A percentile compares a stretch with the other conserved stretches of the same genome.
These are phyloP conservation scores for Euryodendron excelsum DNA, from an alignment of 148 eudicot species.

Conservation along the genomic window DNA sequence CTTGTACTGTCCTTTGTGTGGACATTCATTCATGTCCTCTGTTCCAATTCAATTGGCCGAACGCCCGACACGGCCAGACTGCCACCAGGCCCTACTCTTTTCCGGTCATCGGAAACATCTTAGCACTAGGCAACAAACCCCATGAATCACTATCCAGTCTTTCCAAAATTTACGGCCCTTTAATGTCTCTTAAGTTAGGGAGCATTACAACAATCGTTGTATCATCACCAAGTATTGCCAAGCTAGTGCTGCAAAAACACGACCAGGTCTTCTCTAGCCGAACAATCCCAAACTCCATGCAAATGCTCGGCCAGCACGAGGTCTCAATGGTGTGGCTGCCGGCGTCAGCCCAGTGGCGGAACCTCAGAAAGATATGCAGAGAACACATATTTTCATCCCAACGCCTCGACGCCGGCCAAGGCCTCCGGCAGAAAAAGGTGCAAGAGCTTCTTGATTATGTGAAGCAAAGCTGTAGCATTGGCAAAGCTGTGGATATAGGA, in stretches of 20 bases:
- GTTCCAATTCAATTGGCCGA: no score
- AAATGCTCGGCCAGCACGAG: background rate
- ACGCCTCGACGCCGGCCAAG: background rate
- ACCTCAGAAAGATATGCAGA: background rate
- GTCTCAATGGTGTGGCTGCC: background rate
- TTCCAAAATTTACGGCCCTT: slow-evolving; percentile 36
- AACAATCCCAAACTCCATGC: background rate
- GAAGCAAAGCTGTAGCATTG: background rate
- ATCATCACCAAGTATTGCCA: slow-evolving; percentile 35
- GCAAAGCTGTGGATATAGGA: background rate
- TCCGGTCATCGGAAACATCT: slow-evolving; percentile 46
- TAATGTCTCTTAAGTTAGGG: slow-evolving; percentile 51
- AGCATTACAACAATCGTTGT: slow-evolving; percentile 33
- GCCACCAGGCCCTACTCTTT: slow-evolving; percentile 52
- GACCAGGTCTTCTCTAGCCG: background rate
- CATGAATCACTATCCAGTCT: slow-evolving; percentile 36
- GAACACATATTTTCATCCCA: background rate
- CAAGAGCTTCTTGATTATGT: background rate
- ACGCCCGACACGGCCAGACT: slow-evolving; percentile 14
- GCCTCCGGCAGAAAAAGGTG: background rate
- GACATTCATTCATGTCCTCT: no score
- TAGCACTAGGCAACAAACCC: slow-evolving; percentile 34
- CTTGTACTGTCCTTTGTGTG: no score
- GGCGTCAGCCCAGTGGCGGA: background rate
- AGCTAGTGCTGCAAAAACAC: slow-evolving; percentile 21